Base-by-base conservation (phyloP, 345 rosid genomes). In the Euphorbia tirucalli region DNA sequence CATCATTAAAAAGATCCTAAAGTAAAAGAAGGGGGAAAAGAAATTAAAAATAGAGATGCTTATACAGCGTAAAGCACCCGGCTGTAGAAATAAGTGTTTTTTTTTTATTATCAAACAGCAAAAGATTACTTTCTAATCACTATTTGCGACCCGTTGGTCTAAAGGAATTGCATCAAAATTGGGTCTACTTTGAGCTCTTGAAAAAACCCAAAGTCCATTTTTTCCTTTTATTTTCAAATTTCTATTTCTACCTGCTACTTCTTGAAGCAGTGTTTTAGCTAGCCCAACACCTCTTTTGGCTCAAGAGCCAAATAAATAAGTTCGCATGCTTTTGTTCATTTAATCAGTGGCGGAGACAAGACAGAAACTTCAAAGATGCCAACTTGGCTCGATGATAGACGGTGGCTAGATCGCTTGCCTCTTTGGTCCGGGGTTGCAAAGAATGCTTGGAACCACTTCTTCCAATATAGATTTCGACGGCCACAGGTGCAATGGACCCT, bases 1-100 rank as follows among this genome's bases (percentile, higher is more conserved):
- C 82, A 62, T 82, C 70, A 80, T n/a, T 78, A 77, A 61, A 82
- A 83, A 71, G 76, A 60, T 70, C 76, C 69, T 76, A 74, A 81
- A 79, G 80, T 72, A 75, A 82, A 79, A 78, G 74, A n/a, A n/a
- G n/a, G n/a, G n/a, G n/a, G n/a, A n/a, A n/a, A n/a, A n/a, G n/a
- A n/a, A n/a, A n/a, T n/a, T n/a, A n/a, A 72, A 66, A 75, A 74
- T 41, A 79, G 67, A 66, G 76, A 75, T 67, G 69, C 65, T 7
- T 32, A 68, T 60, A 22, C 73, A 77, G 87, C 73, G 76, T 74
- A 79, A 82, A 80, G 83, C 73, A 73, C 31, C 57, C 21, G 41
- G 21, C 61, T 72, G 62, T 67, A 68, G 43, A 44, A 19, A 5
- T 1, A 41, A 41, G 5, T 41, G 24, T 57, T 46, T 48, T 35